Evolutionary conservation across 352 stramenopile species (phyloP), one percentile per base, ranked within the genome.

Genomic region (Nothophytophthora sp.): DNA sequence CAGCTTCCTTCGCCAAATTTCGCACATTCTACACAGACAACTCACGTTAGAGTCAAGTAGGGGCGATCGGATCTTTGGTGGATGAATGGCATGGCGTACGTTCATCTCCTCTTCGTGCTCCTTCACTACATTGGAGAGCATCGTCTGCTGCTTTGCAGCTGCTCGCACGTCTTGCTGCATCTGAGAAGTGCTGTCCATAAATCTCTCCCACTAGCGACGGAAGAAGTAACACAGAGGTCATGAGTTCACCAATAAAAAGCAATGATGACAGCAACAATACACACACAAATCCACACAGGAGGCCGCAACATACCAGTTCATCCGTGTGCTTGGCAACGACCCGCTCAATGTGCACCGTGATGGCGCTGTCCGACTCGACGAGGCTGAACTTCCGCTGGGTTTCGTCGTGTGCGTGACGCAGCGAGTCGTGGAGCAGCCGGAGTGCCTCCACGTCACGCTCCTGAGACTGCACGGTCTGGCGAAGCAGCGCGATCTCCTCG

Each of bases 271-370:
- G 5, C 18, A 60, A 33, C 10, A 12, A 37, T 15, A 18, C 4
- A 32, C 12, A 43, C 15, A 7, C 4, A 5, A 5, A 20, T 24
- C 20, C 27, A 28, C 23, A 28, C 2, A 39, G 2, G n/a, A 46
- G 24, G 18, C 16, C 12, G 23, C 50, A 23, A 59, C 72, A 6
- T 44, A 92, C 81, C 70, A 90, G 34, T 38, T 73, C 69, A n/a
- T 90, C 72, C 2, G 75, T 80, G 43, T 85, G 67, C 49, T 86
- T 84, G 40, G 62, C 52, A 16, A 92, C 63, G 42, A 86, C 54
- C 39, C 77, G 77, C 37, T 92, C 76, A 45, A 92, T 82, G 49
- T 92, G 76, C 6, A 86, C 71, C 16, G 71, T 77, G 20, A 92
- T 63, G 1, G 61, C 66, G 49, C 72, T 90, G 33, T 64, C 70